Base-by-base conservation (phyloP, 495 filamentous ascomycete genomes). In the Penicillium chermesinum region DNA sequence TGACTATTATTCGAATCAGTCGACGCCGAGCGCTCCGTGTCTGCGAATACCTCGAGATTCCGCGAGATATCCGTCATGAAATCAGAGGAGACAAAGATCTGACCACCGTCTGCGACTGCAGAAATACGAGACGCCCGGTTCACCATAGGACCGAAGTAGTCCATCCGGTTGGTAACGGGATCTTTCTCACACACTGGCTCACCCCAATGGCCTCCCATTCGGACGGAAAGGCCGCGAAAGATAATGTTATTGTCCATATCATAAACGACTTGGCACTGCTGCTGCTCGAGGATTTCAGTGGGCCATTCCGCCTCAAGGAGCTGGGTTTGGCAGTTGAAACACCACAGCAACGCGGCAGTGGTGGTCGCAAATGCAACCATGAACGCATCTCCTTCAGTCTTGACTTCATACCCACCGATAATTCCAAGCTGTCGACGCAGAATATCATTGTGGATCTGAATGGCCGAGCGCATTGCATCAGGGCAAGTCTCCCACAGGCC, bases 111-210 rank as follows among this genome's bases (percentile, higher is more conserved):
- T n/a, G 93, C 93, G 42, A 89, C 89, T 32, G 87, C 82, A 6
- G 88, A 91, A 41, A 99, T 93, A 65, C 93, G 85, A 40, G 91
- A 85, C 0, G 93, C 89, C 50, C 91, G 88, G 66, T 99, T 99
- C 52, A 99, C 93, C 89, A 99, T 97, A 1, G 94, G 93, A 7
- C 93, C 93, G 65, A 96, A 97, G 67, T 99, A 99, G 61, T 99
- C 93, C 93, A 99, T 99, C 34, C 93, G 89, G 39, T 89, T 83
- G 8, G 93, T 99, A 5, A 99, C 88, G 0, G 93, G 91, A 64
- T 99, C 93, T 25, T 85, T 84, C 61, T 97, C 93, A 55, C 88
- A 94, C 44, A 99, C 89, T 21, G 94, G 93, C 37, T 85, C 80
- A 44, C 93, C 93, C 83, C 85, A 97, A 62, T 99, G 93, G 37